phyloP scores from a whole-genome alignment of 1,139 yeast species.

The Pichia sp. region DNA sequence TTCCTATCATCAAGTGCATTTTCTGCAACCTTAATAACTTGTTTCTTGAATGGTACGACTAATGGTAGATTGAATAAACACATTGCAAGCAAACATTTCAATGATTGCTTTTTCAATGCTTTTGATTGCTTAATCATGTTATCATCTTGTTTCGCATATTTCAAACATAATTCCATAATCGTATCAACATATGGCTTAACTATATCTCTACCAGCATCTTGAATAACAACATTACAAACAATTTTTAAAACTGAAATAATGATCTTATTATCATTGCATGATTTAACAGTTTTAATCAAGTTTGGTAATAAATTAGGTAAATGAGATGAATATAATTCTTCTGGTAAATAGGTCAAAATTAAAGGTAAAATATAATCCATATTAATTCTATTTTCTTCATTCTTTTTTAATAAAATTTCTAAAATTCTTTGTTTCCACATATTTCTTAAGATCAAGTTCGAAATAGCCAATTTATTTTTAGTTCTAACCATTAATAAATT shows the following conservation, averaged over 20 bases:
- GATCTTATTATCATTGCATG: conserved; percentile 8
- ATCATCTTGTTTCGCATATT: conserved; percentile 2
- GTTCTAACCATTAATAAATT: conserved; percentile 10
- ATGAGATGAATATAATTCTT: conserved; percentile 11
- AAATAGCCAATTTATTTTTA: conserved; percentile 21
- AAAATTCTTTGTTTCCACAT: conserved; percentile 17
- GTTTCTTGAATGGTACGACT: conserved; percentile 46
- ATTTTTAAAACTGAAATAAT: conserved; percentile 9
- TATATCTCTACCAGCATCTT: conserved; percentile 3
- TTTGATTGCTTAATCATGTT: conserved; percentile 4
- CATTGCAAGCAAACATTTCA: conserved; percentile 47
- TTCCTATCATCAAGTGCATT: conserved; percentile 64
- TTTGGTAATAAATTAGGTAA: conserved; percentile 8
- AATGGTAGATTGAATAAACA: conserved; percentile 33
- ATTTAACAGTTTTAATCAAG: conserved; percentile 6
- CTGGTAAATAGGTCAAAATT: conserved; percentile 12
- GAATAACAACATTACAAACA: conserved; percentile 8
- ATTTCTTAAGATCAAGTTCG: conserved; percentile 17
- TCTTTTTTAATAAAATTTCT: conserved; percentile 7
- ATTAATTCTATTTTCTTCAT: background rate
- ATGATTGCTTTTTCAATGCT: conserved; percentile 50
- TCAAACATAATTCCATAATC: conserved; percentile 10
- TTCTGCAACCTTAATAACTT: conserved; percentile 44
- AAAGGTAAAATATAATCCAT: conserved; percentile 11
- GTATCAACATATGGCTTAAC: conserved; percentile 13